A percentile compares a stretch with the other conserved stretches of the same genome.
Evolutionary conservation across 306 rosid species (phyloP).

Genomic region (Elaeagnus macrophylla): DNA sequence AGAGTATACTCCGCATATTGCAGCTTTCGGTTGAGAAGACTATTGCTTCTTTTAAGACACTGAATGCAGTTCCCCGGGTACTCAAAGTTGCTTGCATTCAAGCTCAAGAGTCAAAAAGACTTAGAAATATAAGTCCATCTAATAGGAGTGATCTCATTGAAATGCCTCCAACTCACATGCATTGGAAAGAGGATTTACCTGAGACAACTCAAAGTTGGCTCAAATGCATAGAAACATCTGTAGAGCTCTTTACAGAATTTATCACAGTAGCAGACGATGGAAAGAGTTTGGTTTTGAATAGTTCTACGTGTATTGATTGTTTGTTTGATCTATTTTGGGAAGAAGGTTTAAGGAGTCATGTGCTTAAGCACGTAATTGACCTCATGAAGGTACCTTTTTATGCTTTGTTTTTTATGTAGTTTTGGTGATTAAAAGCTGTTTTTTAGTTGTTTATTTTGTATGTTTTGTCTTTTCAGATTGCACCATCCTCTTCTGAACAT

Average conservation of each 20-base stretch:
- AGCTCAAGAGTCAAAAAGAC: conserved; percentile 64
- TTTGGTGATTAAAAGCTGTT: conserved; percentile 4
- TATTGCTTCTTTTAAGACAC: conserved; percentile 57
- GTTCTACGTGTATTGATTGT: conserved; percentile 53
- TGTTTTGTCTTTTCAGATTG: conserved; percentile 37
- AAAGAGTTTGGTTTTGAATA: conserved; percentile 52
- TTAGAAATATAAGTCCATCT: conserved; percentile 27
- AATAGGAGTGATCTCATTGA: conserved; percentile 27
- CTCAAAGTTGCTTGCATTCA: conserved; percentile 85
- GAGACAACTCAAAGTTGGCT: conserved; percentile 41
- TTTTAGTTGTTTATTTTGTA: conserved; percentile 17
- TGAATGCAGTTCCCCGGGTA: conserved; percentile 68
- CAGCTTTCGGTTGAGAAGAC: conserved; percentile 78
- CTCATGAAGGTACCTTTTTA: conserved; percentile 66
- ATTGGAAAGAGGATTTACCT: conserved; percentile 22
- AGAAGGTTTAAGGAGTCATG: conserved; percentile 65
- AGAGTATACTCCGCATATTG: conserved; percentile 60
- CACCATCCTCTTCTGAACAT: conserved; percentile 62
- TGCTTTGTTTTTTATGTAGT: conserved; percentile 11
- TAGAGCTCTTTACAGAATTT: conserved; percentile 63
- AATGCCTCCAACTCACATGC: conserved; percentile 23
- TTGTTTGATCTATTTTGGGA: conserved; percentile 92
- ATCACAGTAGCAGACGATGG: conserved; percentile 58
- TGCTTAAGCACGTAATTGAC: conserved; percentile 64
- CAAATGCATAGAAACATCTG: conserved; percentile 50